Conservation (phyloP, 2,329 filamentous ascomycete genomes). For the Basipetospora chlamydospora region DNA sequence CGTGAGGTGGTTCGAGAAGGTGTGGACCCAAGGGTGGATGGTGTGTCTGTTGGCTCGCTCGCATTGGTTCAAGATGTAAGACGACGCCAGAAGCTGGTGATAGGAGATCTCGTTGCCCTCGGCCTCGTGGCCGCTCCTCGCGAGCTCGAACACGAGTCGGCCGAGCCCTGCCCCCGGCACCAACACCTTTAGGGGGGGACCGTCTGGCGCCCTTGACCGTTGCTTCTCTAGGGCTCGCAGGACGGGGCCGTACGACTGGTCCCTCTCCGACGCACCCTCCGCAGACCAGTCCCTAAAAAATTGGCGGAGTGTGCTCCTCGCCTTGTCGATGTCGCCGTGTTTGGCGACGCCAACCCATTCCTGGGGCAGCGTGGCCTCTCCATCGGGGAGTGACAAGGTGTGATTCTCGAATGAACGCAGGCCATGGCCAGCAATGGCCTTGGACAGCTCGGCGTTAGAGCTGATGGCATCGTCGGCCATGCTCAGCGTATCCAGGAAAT, state of each 20-base stretch:
- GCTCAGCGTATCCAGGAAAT: constrained; percentile 63
- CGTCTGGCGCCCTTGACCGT: constrained; percentile 15
- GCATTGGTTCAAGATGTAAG: constrained; percentile 59
- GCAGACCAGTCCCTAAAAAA: constrained; percentile 90
- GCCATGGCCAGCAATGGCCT: constrained; percentile 58
- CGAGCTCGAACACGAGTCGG: constrained; percentile 78
- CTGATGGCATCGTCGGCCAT: constrained; percentile 80
- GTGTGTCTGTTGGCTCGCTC: constrained; percentile 45
- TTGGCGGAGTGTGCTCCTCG: constrained; percentile 79
- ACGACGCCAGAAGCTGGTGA: constrained; percentile 82
- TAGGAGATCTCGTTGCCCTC: constrained; percentile 97
- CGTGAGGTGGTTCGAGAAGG: constrained; percentile 71
- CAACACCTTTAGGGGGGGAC: constrained; percentile 47
- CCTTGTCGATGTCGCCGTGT: constrained; percentile 70
- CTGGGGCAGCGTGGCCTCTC: constrained; percentile 34
- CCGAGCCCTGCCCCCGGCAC: constrained; percentile 85
- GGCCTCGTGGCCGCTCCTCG: constrained; percentile 52
- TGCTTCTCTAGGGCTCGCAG: constrained; percentile 47
- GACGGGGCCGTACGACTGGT: constrained; percentile 64
- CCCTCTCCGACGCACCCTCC: constrained; percentile 59
- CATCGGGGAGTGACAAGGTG: constrained; percentile 15
- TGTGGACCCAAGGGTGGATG: constrained; percentile 74
- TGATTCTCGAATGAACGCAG: constrained; percentile 51
- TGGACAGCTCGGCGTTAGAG: constrained; percentile 68
- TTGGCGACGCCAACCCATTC: constrained; percentile 61